A percentile compares a stretch with the other conserved stretches of the same genome.
These are phyloP conservation scores for Zasmidium cellare DNA, from an alignment of 2,329 filamentous ascomycete genomes.

Conservation along the genomic window DNA sequence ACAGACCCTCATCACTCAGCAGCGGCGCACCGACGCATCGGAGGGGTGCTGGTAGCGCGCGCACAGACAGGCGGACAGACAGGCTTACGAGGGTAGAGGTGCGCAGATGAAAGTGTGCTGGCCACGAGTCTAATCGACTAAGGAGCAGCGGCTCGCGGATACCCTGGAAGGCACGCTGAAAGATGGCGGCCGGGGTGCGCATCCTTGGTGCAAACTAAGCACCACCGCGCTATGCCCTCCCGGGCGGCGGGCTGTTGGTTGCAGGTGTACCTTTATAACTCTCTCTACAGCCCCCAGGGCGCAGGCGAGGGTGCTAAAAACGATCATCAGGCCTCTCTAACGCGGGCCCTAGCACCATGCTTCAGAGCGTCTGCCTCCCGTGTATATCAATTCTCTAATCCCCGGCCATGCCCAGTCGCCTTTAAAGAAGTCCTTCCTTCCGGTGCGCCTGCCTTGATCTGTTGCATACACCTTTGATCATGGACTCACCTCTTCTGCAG, in stretches of 20 bases:
- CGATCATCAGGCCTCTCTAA: constrained; percentile 8
- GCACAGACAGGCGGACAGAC: no score
- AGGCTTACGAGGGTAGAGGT: no score
- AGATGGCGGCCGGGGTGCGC: constrained; percentile 18
- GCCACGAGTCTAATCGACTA: constrained; percentile 6
- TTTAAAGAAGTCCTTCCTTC: constrained; percentile 19
- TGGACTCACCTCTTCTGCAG: constrained; percentile 37
- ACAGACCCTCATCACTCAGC: no score
- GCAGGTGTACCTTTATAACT: constrained; percentile 28
- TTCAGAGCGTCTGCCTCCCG: constrained; percentile 17
- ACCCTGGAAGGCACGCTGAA: constrained; percentile 15
- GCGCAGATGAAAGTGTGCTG: no score
- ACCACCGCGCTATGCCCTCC: constrained; percentile 24
- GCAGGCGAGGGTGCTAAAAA: constrained; percentile 17
- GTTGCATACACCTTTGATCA: constrained; percentile 20
- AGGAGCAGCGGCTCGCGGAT: constrained; percentile 9
- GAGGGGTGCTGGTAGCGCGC: no score
- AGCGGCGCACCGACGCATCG: no score
- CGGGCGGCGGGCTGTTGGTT: constrained; percentile 26
- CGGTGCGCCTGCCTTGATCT: constrained; percentile 24
- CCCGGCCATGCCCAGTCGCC: constrained; percentile 18
- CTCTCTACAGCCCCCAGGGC: constrained; percentile 25
- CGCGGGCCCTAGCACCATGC: constrained; percentile 9
- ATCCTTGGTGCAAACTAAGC: constrained; percentile 25
- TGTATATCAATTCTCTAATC: constrained; percentile 22